Percentiles rank a stretch among this genome's conserved stretches.
Conservation (phyloP, 164 flowering plant genomes). For the Hamamelis virginiana region DNA sequence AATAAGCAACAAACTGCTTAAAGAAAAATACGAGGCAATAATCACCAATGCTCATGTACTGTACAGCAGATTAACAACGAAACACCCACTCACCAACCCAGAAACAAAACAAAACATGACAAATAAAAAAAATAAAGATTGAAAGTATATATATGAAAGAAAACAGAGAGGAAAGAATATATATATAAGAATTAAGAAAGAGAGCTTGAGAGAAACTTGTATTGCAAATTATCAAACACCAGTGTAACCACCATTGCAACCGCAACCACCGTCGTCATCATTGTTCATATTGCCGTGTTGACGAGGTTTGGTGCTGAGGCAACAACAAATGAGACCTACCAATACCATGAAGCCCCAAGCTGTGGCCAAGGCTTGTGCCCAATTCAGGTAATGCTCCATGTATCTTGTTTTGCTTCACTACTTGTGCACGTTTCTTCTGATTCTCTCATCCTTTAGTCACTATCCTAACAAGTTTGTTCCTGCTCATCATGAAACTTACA, state of each 20-base stretch:
- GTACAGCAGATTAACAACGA: no score
- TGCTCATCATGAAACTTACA: not conserved
- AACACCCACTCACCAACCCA: no score
- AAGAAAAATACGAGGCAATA: no score
- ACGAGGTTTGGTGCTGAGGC: slow-evolving; percentile 32
- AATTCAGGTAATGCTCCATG: slow-evolving; percentile 23
- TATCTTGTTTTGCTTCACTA: not conserved
- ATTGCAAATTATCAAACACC: slow-evolving; percentile 25
- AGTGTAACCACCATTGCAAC: slow-evolving; percentile 42
- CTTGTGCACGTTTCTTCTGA: not conserved
- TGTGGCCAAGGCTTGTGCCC: slow-evolving; percentile 34
- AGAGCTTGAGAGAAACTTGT: no score
- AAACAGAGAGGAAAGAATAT: no score
- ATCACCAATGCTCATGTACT: no score
- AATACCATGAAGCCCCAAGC: slow-evolving; percentile 36
- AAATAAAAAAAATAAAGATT: no score
- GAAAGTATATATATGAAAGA: no score
- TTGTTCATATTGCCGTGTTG: slow-evolving; percentile 13
- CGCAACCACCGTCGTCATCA: slow-evolving; percentile 28
- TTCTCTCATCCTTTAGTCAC: not conserved
- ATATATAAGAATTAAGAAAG: no score
- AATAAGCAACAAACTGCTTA: no score
- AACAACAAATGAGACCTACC: slow-evolving; percentile 35
- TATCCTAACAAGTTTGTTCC: not conserved
- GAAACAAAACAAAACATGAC: no score